A percentile compares a stretch with the other conserved stretches of the same genome.
phyloP scores from a whole-genome alignment of 495 filamentous ascomycete genomes.

The Daldinia grandis region DNA sequence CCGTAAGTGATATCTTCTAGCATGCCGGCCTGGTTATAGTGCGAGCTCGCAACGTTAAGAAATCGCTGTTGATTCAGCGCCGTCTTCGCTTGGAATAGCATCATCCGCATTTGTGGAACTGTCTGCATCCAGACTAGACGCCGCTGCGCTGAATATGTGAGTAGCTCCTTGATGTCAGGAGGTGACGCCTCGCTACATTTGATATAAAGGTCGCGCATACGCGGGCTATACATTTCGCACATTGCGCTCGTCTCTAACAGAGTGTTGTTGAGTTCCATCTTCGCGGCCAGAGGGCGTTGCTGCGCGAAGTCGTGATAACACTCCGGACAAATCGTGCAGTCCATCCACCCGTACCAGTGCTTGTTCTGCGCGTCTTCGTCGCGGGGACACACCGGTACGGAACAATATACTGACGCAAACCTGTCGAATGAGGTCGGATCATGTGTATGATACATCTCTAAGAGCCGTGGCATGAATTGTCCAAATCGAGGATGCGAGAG shows the following conservation, averaged over 20 bases:
- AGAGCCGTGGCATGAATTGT: slow-evolving; percentile 37
- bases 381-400: slow-evolving; percentile 2
- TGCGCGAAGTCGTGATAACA: slow-evolving; percentile 50
- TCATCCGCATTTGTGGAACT: not conserved
- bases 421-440: slow-evolving; percentile 26
- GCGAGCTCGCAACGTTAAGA: not conserved
- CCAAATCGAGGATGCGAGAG: not conserved
- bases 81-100: not conserved
- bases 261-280: slow-evolving; percentile 21
- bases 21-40: not conserved
- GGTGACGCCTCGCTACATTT: slow-evolving; percentile 45
- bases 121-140: not conserved
- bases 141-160: not conserved
- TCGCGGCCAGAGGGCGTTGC: slow-evolving; percentile 33
- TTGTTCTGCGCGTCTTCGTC: slow-evolving; percentile 41
- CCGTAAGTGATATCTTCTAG: not conserved
- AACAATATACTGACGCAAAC: slow-evolving; percentile 38
- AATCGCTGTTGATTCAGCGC: not conserved
- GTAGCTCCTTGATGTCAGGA: slow-evolving; percentile 20
- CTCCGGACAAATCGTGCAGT: slow-evolving; percentile 52
- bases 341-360: slow-evolving; percentile 50
- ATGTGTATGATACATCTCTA: slow-evolving; percentile 31
- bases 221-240: slow-evolving; percentile 51
- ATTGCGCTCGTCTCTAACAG: slow-evolving; percentile 40
- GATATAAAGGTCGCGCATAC: slow-evolving; percentile 45